These are phyloP conservation scores for Solanum hybrid DNA, from an alignment of 305 asterid species.

Conservation along the genomic window DNA sequence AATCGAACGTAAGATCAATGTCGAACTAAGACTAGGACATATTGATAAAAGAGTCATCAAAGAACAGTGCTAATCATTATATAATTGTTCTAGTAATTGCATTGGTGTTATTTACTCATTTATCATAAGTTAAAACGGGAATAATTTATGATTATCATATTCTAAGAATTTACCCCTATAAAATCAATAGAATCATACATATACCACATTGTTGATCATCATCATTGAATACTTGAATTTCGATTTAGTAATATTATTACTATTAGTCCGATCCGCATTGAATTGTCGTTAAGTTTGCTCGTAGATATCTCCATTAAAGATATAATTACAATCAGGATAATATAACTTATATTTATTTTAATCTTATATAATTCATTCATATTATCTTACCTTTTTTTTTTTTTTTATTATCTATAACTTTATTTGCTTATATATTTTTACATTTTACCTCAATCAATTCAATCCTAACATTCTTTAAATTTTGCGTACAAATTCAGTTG, in stretches of 20 bases:
- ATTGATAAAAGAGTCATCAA: neutral
- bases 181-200: neutral
- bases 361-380: too few relatives aligned
- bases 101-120: neutral
- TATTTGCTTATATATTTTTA: too few relatives aligned
- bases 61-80: neutral
- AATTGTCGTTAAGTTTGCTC: too few relatives aligned
- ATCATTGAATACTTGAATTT: too few relatives aligned
- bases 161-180: neutral
- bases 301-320: too few relatives aligned
- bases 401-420: too few relatives aligned
- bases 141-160: neutral
- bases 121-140: neutral
- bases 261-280: neutral
- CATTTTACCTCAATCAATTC: neutral
- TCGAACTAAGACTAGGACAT: neutral
- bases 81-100: neutral
- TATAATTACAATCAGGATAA: too few relatives aligned
- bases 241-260: neutral
- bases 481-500: neutral
- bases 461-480: neutral
- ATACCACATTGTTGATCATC: too few relatives aligned
- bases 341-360: too few relatives aligned
- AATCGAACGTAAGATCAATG: too few relatives aligned
- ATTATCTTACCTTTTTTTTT: too few relatives aligned